Evolutionary conservation across 2,329 filamentous ascomycete species (phyloP), one percentile per base, ranked within the genome.

Genomic region (Trichophyton verrucosum): DNA sequence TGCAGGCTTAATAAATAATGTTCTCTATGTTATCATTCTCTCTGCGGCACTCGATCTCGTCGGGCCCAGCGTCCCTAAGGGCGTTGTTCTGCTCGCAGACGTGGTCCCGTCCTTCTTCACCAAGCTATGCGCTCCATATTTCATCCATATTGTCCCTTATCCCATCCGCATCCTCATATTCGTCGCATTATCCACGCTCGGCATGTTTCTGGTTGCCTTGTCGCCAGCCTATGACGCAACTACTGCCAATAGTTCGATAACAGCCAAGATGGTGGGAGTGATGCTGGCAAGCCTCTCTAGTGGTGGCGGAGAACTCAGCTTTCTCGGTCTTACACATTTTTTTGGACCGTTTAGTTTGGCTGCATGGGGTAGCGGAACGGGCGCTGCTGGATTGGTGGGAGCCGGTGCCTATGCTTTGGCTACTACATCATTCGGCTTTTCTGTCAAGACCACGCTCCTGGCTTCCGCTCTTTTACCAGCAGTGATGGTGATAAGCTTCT

Each of bases 21-120:
- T 97, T 67, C 87, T 96, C 76, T 97, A 96, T 75, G 92, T 97
- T 61, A 89, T 97, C 73, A 94, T 97, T 71, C 87, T 99, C 69
- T 95, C 91, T 33, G 89, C 94, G 40, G 94, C 94, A 2, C 88
- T 96, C 68, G 94, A 99, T 70, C 88, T 99, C 64, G 94, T 97
- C 67, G 92, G 92, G 40, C 86, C 89, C 36, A 73, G 79, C 65
- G 81, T 96, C 1, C 94, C 94, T 57, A 97, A 97, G 74, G 90
- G 89, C 67, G 82, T 95, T 61, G 92, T 99, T 60, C 86, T 97
- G 60, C 88, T 97, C 64, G 91, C 91, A 72, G 91, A 96, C 73
- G 90, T 97, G 60, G 79, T 95, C 22, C 94, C 94, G 1, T 91
- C 89, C 9, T 95, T 99, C 74, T 73, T 88, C 60, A 89, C 87